A percentile compares a stretch with the other conserved stretches of the same genome.
phyloP scores from a whole-genome alignment of 495 filamentous ascomycete genomes.

The Neurospora sp. region DNA sequence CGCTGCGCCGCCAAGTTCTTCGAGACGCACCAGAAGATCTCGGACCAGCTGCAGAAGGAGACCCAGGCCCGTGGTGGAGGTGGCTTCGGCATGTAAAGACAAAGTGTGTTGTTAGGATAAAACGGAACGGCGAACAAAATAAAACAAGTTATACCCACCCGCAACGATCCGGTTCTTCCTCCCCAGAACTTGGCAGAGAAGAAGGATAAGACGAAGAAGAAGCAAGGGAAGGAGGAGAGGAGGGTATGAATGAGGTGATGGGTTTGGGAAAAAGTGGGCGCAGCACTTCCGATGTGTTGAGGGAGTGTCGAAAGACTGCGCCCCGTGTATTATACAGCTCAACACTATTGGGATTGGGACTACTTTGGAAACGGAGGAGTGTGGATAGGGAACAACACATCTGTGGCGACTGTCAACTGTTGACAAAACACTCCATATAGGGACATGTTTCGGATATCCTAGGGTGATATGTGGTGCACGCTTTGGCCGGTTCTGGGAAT shows the following conservation, averaged over 20 bases:
- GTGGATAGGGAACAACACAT: not conserved
- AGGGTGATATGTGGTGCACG: not conserved
- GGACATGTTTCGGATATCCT: not conserved
- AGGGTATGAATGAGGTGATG: not conserved
- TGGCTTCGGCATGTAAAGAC: constrained; percentile 16
- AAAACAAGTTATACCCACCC: not conserved
- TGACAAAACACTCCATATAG: not conserved
- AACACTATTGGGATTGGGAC: not conserved
- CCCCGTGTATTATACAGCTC: not conserved
- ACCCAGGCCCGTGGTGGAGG: constrained; percentile 31
- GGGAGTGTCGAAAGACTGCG: not conserved
- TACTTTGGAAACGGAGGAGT: not conserved
- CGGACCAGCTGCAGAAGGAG: constrained; percentile 43
- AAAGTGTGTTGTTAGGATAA: too few species aligned
- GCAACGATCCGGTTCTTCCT: not conserved
- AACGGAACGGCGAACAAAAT: not conserved
- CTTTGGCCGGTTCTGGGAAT: not conserved
- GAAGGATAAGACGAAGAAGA: not conserved
- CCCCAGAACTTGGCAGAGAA: not conserved
- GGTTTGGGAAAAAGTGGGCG: not conserved
- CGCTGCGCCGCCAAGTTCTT: constrained; percentile 96
- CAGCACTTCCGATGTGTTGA: not conserved
- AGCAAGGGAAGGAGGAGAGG: not conserved
- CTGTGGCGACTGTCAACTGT: not conserved
- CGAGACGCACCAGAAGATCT: constrained; percentile 91